Conservation (phyloP, 257 asterid species). For the Capsicum pubescens region DNA sequence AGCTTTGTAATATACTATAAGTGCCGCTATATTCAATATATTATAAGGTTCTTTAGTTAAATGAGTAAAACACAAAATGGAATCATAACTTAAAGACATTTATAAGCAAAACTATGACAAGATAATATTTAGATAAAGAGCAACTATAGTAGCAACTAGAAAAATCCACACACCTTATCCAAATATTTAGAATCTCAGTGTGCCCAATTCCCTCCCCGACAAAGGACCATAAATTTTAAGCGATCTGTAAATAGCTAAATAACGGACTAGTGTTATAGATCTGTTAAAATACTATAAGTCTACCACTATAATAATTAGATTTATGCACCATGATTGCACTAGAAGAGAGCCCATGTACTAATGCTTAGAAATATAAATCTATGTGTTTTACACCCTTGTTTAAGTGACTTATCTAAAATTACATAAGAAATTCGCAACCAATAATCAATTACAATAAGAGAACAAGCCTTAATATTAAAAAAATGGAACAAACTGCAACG, state of each 20-base stretch:
- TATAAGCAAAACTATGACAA: no score
- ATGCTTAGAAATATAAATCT: not conserved
- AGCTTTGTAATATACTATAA: not conserved
- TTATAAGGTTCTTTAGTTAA: no score
- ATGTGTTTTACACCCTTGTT: not conserved
- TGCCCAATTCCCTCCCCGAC: not conserved
- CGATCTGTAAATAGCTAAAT: not conserved
- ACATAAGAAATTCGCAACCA: no score
- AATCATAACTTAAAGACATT: no score
- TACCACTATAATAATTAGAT: not conserved
- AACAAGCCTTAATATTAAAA: no score
- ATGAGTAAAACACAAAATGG: no score
- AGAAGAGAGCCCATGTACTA: not conserved
- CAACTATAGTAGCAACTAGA: not conserved
- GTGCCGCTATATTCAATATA: no score
- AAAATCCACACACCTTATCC: not conserved
- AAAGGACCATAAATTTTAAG: not conserved
- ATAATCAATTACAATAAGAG: no score
- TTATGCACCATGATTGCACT: not conserved
- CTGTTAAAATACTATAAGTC: not conserved
- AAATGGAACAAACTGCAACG: no score
- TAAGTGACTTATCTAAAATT: no score
- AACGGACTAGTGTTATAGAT: not conserved
- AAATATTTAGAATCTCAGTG: not conserved
- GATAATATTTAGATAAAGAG: no score